Evolutionary conservation across 352 stramenopile genomes (phyloP).

Genomic region (Phytophthora sansomeana): DNA sequence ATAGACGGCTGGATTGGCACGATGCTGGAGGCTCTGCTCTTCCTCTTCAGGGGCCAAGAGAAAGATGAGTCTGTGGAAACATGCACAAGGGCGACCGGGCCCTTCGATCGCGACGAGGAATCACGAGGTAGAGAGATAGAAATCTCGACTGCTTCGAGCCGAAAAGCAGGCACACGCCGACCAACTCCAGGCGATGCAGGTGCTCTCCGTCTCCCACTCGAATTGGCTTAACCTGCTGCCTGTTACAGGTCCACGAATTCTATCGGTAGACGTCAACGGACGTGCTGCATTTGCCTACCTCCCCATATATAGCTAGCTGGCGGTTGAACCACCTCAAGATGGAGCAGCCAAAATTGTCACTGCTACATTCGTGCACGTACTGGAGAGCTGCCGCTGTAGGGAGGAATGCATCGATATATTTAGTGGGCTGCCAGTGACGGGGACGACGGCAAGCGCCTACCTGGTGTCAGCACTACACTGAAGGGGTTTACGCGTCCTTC

Average conservation of each 20-base stretch:
- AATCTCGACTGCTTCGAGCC: conserved; percentile 12
- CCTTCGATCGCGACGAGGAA: conserved; percentile 33
- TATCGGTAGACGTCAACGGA: conserved; percentile 15
- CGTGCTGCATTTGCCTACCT: conserved; percentile 1
- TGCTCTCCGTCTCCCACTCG: conserved; percentile 7
- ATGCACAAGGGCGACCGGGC: conserved; percentile 33
- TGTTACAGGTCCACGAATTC: conserved; percentile 26
- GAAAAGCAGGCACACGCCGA: conserved; percentile 2
- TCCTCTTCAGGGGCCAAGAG: conserved; percentile 27
- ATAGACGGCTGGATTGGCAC: conserved; percentile 16
- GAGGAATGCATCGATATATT: conserved; percentile 31
- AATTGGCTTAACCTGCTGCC: not conserved
- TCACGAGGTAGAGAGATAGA: conserved; percentile 16
- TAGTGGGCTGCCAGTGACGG: conserved; percentile 10
- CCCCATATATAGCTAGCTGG: conserved; percentile 34
- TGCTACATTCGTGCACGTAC: not conserved
- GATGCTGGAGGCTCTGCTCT: conserved; percentile 21
- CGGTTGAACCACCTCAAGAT: conserved; percentile 20
- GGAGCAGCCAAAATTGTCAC: conserved; percentile 14
- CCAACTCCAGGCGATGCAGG: not conserved
- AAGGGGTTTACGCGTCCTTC: conserved; percentile 32
- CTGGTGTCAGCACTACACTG: not conserved
- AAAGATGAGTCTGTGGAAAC: conserved; percentile 12
- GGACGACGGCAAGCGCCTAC: conserved; percentile 1
- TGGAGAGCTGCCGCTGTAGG: not conserved